A percentile compares a stretch with the other conserved stretches of the same genome.
Evolutionary conservation across 306 rosid genomes (phyloP).

Genomic region (Astragalus membranaceus): DNA sequence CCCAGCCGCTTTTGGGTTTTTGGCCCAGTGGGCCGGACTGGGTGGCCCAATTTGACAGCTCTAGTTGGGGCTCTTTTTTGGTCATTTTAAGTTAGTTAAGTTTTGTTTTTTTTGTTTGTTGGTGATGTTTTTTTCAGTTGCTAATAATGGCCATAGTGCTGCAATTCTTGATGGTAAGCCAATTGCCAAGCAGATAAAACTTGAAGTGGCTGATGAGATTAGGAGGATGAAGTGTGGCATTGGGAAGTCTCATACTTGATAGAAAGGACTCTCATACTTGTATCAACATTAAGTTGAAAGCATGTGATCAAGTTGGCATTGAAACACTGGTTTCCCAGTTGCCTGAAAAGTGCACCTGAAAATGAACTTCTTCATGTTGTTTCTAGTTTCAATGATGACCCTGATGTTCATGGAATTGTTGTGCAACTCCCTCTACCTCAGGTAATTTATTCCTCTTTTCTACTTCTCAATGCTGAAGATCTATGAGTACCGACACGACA

Average conservation of each 20-base stretch:
- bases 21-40: too few relatives aligned
- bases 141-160: conserved; percentile 21
- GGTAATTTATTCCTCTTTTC: conserved; percentile 19
- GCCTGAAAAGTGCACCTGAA: conserved; percentile 39
- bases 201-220: conserved; percentile 34
- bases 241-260: conserved; percentile 36
- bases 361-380: conserved; percentile 38
- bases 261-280: conserved; percentile 45
- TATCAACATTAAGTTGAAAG: conserved; percentile 41
- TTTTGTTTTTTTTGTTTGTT: conserved; percentile 1
- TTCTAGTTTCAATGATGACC: conserved; percentile 36
- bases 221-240: conserved; percentile 30
- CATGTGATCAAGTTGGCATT: conserved; percentile 52
- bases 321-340: conserved; percentile 27
- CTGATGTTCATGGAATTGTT: conserved; percentile 41
- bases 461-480: not conserved
- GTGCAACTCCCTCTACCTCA: conserved; percentile 63
- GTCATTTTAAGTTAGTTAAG: not conserved
- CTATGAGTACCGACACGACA: too few relatives aligned
- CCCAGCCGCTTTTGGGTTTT: too few relatives aligned
- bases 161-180: conserved; percentile 37
- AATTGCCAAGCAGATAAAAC: conserved; percentile 30
- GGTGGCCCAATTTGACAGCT: too few relatives aligned
- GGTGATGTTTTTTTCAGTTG: conserved; percentile 6
- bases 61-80: not conserved